A percentile compares a stretch with the other conserved stretches of the same genome.
These are phyloP conservation scores for Neurospora sp. DNA, from an alignment of 495 filamentous ascomycete species.

Conservation along the genomic window DNA sequence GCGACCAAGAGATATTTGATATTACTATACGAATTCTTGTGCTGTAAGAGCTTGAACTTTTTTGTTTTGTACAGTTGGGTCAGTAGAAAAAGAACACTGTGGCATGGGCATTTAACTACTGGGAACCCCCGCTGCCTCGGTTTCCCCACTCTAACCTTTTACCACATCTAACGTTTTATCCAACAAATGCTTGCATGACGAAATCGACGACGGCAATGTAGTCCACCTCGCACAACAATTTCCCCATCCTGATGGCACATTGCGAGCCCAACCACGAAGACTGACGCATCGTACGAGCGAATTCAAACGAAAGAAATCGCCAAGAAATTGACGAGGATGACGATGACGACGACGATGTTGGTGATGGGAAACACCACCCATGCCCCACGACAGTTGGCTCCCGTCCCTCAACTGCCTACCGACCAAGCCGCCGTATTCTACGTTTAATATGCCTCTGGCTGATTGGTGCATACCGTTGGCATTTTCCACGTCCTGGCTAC, in stretches of 20 bases:
- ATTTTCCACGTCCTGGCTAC: neutral
- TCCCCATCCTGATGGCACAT: neutral
- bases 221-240: neutral
- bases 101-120: too few species aligned
- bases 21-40: neutral
- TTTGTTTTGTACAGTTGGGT: neutral
- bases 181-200: neutral
- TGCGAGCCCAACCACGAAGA: neutral
- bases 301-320: neutral
- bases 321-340: neutral
- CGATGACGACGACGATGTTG: neutral
- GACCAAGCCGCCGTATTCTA: neutral
- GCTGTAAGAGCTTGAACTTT: rapidly evolving
- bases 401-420: neutral
- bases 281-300: neutral
- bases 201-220: neutral
- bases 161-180: neutral
- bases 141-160: neutral
- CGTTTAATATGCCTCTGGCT: too few species aligned
- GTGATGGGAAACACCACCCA: neutral
- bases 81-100: neutral
- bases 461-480: too few species aligned
- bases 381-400: neutral
- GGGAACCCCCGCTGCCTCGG: neutral
- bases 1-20: neutral